Evolutionary conservation across 2,329 filamentous ascomycete genomes (phyloP).

Genomic region (Colletotrichum sp.): DNA sequence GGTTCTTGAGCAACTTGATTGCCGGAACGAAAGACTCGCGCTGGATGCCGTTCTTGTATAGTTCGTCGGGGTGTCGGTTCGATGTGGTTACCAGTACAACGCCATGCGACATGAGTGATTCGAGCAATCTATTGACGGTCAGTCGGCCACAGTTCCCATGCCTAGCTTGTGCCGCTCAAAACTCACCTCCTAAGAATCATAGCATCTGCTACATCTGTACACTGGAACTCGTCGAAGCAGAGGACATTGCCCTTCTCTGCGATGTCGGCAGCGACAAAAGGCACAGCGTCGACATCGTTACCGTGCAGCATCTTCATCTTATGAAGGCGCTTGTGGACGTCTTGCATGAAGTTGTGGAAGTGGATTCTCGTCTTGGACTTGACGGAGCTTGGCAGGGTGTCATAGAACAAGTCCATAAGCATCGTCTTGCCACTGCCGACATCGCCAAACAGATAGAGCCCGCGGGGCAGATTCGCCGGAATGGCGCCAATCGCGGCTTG

Average conservation of each 20-base stretch:
- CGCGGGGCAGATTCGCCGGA: conserved; percentile 78
- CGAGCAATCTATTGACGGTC: conserved; percentile 65
- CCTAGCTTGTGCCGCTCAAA: background rate
- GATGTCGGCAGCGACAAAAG: conserved; percentile 94
- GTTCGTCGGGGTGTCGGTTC: conserved; percentile 93
- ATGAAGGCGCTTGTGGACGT: conserved; percentile 90
- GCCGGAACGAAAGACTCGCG: conserved; percentile 94
- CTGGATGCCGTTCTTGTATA: conserved; percentile 98
- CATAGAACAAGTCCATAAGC: conserved; percentile 98
- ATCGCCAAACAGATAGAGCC: conserved; percentile 94
- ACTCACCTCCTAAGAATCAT: conserved; percentile 86
- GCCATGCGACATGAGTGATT: conserved; percentile 94
- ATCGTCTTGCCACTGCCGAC: conserved; percentile 99
- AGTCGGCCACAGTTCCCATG: background rate
- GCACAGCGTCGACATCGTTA: conserved; percentile 86
- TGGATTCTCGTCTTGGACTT: conserved; percentile 89
- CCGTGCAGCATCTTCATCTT: conserved; percentile 88
- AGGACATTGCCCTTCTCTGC: conserved; percentile 84
- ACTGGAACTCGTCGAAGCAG: conserved; percentile 99
- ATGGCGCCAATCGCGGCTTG: conserved; percentile 55
- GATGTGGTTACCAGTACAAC: conserved; percentile 95
- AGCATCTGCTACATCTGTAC: conserved; percentile 96
- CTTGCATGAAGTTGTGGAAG: conserved; percentile 99
- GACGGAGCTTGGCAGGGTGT: conserved; percentile 83
- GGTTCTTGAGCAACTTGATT: conserved; percentile 86